Percentiles rank a stretch among this genome's conserved stretches.
phyloP scores from a whole-genome alignment of 2,329 filamentous ascomycete species.

The Gaeumannomyces tritici region DNA sequence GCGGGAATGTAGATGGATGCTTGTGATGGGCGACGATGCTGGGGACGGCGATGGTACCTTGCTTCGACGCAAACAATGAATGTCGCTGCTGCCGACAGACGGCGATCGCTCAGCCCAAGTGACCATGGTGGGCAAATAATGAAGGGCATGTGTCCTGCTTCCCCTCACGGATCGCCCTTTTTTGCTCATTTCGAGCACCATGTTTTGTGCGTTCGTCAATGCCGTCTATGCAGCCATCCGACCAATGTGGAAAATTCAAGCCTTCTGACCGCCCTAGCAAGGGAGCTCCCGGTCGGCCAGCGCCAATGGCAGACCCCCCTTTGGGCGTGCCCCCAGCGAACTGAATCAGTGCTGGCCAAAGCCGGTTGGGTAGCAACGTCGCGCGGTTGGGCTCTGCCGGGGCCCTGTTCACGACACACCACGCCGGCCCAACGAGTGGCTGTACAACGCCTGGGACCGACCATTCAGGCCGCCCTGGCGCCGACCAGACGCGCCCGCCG shows the following conservation, averaged over 20 bases:
- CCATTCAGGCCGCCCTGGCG: too few species aligned
- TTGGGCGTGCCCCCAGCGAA: not conserved
- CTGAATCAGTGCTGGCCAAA: not conserved
- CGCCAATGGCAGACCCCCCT: not conserved
- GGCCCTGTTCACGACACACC: not conserved
- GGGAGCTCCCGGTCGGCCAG: not conserved
- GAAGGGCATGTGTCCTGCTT: not conserved
- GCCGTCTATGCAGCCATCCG: not conserved
- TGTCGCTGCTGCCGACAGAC: not conserved
- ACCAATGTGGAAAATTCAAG: not conserved
- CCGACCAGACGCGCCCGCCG: not conserved
- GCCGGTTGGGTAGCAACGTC: not conserved
- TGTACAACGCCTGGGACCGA: not conserved
- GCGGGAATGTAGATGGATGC: not conserved
- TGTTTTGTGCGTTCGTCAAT: not conserved
- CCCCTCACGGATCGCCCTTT: not conserved
- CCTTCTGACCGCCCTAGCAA: not conserved
- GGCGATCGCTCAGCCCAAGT: not conserved
- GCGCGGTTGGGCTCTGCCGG: not conserved
- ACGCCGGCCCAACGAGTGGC: not conserved
- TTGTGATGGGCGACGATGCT: not conserved
- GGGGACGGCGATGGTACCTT: not conserved
- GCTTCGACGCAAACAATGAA: not conserved
- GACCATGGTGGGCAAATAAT: not conserved
- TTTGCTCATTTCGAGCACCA: not conserved